A percentile compares a stretch with the other conserved stretches of the same genome.
Conservation (phyloP, 306 rosid genomes). For the Hippophae tibetana region DNA sequence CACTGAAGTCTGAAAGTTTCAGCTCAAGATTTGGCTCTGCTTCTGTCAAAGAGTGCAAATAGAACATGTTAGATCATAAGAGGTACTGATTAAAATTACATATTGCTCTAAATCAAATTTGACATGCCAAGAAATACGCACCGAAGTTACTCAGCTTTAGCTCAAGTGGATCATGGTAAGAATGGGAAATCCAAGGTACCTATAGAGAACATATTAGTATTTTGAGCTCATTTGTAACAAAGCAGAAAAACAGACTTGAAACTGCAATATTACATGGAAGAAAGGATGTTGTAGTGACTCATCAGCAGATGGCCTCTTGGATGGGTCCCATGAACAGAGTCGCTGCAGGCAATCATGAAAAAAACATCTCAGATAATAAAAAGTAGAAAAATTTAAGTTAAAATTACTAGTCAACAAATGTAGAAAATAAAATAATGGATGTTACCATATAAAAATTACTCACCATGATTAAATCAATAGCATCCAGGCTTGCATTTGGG, state of each 20-base stretch:
- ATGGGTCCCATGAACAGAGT: conserved; percentile 77
- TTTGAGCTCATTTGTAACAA: conserved; percentile 16
- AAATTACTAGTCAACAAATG: conserved; percentile 1
- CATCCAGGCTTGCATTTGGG: conserved; percentile 74
- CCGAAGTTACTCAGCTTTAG: conserved; percentile 68
- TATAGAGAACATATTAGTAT: conserved; percentile 29
- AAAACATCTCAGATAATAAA: conserved; percentile 15
- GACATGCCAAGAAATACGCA: conserved; percentile 20
- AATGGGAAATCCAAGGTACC: conserved; percentile 56
- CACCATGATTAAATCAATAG: conserved; percentile 69
- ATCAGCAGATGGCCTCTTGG: conserved; percentile 68
- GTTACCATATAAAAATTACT: conserved; percentile 20
- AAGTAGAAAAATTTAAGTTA: conserved; percentile 3
- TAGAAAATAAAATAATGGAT: conserved; percentile 3
- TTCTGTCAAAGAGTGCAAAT: conserved; percentile 35
- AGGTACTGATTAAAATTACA: conserved; percentile 7
- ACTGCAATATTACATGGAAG: conserved; percentile 47
- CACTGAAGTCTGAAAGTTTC: conserved; percentile 68
- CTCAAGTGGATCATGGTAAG: conserved; percentile 65
- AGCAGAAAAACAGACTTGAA: conserved; percentile 11
- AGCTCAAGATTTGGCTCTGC: conserved; percentile 74
- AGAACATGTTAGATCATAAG: conserved; percentile 8
- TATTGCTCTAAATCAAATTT: background rate
- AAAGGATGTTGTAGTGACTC: conserved; percentile 71
- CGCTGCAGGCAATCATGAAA: conserved; percentile 27